phyloP scores from a whole-genome alignment of 2,329 filamentous ascomycete genomes.

The Colletotrichum tofieldiae region DNA sequence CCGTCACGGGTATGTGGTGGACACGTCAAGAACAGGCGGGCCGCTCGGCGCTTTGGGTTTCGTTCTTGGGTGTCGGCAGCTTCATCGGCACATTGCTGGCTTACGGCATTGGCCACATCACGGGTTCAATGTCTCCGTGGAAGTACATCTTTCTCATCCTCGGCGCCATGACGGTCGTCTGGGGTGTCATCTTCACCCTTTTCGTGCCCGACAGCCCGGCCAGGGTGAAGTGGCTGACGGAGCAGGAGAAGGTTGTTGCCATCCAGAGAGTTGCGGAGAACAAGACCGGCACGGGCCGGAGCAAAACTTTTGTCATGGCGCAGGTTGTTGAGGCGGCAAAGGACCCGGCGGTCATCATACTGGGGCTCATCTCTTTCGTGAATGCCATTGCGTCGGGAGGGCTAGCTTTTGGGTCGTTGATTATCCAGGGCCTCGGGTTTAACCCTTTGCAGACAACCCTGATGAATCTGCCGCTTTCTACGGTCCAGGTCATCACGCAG shows the following conservation, averaged over 20 bases:
- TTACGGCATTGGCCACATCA: slow-evolving; percentile 53
- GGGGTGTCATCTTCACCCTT: slow-evolving; percentile 48
- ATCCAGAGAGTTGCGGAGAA: slow-evolving; percentile 50
- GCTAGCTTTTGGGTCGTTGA: slow-evolving; percentile 50
- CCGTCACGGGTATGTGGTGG: slow-evolving; percentile 58
- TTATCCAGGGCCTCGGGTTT: slow-evolving; percentile 70
- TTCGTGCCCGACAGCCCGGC: slow-evolving; percentile 51
- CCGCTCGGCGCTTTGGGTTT: slow-evolving; percentile 56
- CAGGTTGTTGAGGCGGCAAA: slow-evolving; percentile 46
- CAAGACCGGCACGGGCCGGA: slow-evolving; percentile 47
- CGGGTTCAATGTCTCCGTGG: slow-evolving; percentile 49
- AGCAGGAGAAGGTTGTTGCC: slow-evolving; percentile 48
- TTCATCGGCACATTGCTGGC: slow-evolving; percentile 54
- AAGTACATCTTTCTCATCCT: slow-evolving; percentile 56
- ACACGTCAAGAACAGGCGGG: slow-evolving; percentile 56
- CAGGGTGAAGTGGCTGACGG: slow-evolving; percentile 50
- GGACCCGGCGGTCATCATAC: slow-evolving; percentile 44
- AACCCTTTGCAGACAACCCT: slow-evolving; percentile 68
- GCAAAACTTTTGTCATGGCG: slow-evolving; percentile 26
- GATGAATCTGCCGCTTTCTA: slow-evolving; percentile 66
- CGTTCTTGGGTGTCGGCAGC: slow-evolving; percentile 55
- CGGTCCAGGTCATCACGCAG: slow-evolving; percentile 33
- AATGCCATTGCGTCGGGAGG: slow-evolving; percentile 38
- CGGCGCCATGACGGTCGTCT: slow-evolving; percentile 50
- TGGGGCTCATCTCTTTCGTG: slow-evolving; percentile 44